phyloP scores from a whole-genome alignment of 2,329 filamentous ascomycete species.

The Zymoseptoria tritici region DNA sequence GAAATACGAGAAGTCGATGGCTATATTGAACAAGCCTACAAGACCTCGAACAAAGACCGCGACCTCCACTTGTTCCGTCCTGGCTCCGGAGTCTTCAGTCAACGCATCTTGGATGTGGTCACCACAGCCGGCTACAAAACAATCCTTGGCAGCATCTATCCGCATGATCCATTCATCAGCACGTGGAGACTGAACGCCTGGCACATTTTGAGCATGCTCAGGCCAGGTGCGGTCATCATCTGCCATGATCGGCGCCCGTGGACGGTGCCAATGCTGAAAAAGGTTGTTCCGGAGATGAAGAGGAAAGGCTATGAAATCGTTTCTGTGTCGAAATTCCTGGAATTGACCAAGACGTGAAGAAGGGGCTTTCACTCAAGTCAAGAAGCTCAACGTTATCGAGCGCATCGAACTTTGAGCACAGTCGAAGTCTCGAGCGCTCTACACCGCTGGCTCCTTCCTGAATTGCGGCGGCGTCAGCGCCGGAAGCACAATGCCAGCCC shows the following conservation, averaged over 20 bases:
- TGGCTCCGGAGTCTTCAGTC: conserved; percentile 75
- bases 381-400: neutral
- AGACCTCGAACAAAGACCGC: conserved; percentile 32
- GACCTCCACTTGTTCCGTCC: conserved; percentile 68
- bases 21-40: conserved; percentile 53
- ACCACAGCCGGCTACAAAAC: conserved; percentile 58
- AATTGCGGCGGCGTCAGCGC: no score
- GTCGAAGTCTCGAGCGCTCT: no score
- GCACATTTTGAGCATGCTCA: conserved; percentile 73
- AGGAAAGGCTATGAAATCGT: conserved; percentile 63
- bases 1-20: conserved; percentile 61
- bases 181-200: conserved; percentile 62
- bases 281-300: conserved; percentile 64
- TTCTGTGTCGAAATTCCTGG: conserved; percentile 61
- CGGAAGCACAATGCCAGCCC: no score
- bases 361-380: neutral
- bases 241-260: conserved; percentile 80
- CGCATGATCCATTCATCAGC: conserved; percentile 80
- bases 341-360: conserved; percentile 17
- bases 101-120: conserved; percentile 57
- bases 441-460: no score
- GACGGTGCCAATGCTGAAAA: conserved; percentile 70
- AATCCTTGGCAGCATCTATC: conserved; percentile 79
- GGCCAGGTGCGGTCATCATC: conserved; percentile 71
- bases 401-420: no score